Base-by-base conservation (phyloP, 768 basidiomycete genomes). In the Tulasnella sp. region DNA sequence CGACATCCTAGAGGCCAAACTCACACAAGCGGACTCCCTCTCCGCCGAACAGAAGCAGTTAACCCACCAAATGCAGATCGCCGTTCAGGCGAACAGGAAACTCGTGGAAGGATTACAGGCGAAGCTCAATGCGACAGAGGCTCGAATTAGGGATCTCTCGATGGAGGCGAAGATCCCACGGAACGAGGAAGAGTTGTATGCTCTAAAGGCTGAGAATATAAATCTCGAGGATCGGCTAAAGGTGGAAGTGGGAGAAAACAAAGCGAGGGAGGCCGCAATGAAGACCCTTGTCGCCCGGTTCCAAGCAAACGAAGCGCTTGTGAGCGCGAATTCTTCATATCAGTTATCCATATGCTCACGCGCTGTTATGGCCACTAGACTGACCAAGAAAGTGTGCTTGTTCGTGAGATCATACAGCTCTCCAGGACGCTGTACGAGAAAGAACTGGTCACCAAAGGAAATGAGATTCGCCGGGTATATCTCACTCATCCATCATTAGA, bases 391-490 rank as follows among this genome's bases (percentile, higher is more conserved):
- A 21, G 24, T 29, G 30, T 29, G 8, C 52, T 60, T 10, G 56
- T 60, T 24, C 27, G 44, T 21, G 56, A 15, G 5, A 42, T 60
- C 13, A 60, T 60, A 29, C 19, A 19, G 17, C 15, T 19, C 4
- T 60, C 58, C 21, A 56, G 44, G 41, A 19, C 52, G 13, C 29
- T 34, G 9, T n/a, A 56, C 13, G 59, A 60, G 34, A n/a, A 60
- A 27, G 21, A 60, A 34, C 59, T 60, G 17, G 59, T 59, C n/a
- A 34, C 24, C 24, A 60, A 60, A 59, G 56, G 59, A 10, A 60
- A 60, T 26, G 53, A 56, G n/a, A 60, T 60, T 17, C 59, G 59
- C 41, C 58, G 59, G 13, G 59, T 60, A 10, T 15, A 56, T 30
- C 19, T 13, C 13, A 9, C 11, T 10, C 8, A 10, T n/a, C 51